Base-by-base conservation (phyloP, 2,329 filamentous ascomycete species). In the Ploettnerulaceae sp. region DNA sequence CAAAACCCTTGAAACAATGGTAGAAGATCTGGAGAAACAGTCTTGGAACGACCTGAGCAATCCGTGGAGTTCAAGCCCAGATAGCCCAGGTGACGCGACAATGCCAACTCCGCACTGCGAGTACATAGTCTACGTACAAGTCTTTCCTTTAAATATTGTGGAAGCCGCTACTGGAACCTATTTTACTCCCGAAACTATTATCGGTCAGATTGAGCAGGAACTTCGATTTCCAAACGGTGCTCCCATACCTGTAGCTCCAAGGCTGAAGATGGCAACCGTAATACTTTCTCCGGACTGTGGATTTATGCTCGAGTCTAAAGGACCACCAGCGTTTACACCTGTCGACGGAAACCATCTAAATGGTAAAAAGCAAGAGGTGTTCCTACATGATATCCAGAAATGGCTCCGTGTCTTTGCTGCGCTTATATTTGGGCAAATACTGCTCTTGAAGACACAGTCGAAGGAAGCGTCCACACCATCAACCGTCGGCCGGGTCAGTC, bases 71-170 rank as follows among this genome's bases (percentile, higher is more conserved):
- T 86, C 87, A 2, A 79, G 79, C 44, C 69, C 81, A 3, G 78
- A 84, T 51, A 79, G 73, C 5, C 68, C 75, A 8, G 74, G 77
- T 17, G 82, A 84, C 51, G 69, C 75, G 8, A 71, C 70, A 47
- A 74, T 76, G 49, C 76, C 80, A 14, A 67, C 75, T 25, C 88
- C 89, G 0, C 85, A 87, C 57, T 98, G 93, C 72, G 93, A 98
- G 66, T 89, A 89, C 61, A 71, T 98, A 39, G 70, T 95, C 45
- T 97, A 90, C 65, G 71, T 91, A 22, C 93, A 97, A 63, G 74
- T 91, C 31, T 75, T 85, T 52, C 47, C 60, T 20, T 24, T 61
- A 28, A 45, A 49, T 36, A 28, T 49, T 4, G 47, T 48, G 20
- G 21, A 36, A 18, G 25, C 40, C 8, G 29, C 49, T 65, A 2